Conservation (phyloP, 2,329 filamentous ascomycete genomes). For the Diplodia corticola region DNA sequence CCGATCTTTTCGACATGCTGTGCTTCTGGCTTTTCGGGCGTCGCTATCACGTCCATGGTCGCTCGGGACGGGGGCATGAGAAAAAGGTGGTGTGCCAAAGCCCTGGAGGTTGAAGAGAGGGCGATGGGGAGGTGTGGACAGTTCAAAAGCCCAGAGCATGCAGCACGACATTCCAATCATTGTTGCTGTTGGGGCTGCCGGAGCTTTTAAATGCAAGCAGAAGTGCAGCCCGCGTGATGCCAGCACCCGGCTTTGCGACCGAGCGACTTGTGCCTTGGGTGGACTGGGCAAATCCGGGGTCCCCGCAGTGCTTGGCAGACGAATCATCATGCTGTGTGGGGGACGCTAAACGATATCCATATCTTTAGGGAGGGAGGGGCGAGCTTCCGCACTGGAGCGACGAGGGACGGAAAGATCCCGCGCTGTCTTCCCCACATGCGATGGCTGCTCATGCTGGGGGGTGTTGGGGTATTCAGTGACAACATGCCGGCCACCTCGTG, state of each 20-base stretch:
- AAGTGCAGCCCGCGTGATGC: not conserved
- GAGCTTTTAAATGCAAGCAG: not conserved
- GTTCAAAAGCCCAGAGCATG: not conserved
- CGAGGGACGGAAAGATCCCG: constrained; percentile 9
- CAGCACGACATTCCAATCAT: not conserved
- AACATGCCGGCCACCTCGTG: not conserved
- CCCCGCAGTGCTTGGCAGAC: constrained; percentile 6
- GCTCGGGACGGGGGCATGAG: not conserved
- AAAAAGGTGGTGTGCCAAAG: no score
- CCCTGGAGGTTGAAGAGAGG: no score
- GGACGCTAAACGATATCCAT: not conserved
- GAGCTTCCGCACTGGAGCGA: not conserved
- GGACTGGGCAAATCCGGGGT: not conserved
- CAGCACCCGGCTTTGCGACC: not conserved
- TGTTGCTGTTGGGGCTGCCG: not conserved
- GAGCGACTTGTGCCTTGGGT: not conserved
- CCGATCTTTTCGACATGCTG: constrained; percentile 2
- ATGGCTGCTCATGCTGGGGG: not conserved
- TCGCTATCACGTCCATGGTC: not conserved
- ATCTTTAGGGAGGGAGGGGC: not conserved
- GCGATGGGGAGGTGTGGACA: not conserved
- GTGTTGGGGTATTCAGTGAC: not conserved
- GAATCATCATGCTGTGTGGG: not conserved
- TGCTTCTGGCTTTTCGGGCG: constrained; percentile 1
- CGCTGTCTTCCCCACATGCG: not conserved